Evolutionary conservation across 148 eudicot genomes (phyloP).

Genomic region (Persicaria maculosa): DNA sequence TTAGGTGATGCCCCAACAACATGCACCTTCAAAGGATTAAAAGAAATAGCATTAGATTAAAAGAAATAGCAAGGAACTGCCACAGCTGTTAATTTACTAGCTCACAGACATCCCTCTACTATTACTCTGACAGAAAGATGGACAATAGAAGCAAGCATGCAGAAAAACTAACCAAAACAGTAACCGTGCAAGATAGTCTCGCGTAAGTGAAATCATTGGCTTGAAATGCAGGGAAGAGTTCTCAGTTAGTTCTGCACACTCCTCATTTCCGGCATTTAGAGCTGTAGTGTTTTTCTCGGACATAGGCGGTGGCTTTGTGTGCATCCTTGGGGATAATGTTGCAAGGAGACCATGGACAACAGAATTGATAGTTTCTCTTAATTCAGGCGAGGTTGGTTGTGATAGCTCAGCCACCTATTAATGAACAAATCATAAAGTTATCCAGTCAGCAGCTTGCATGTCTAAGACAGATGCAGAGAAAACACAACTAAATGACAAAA

Average conservation of each 20-base stretch:
- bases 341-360: conserved; percentile 94
- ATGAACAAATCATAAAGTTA: neutral
- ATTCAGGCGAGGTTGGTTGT: conserved; percentile 79
- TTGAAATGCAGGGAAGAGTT: conserved; percentile 78
- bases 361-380: conserved; percentile 72
- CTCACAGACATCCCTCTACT: neutral
- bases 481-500: neutral
- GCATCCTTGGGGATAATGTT: conserved; percentile 91
- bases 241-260: conserved; percentile 71
- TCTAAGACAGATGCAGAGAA: neutral
- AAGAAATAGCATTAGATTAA: neutral
- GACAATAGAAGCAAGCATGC: neutral
- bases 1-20: conserved; percentile 87
- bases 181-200: conserved; percentile 91
- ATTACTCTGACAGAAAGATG: neutral
- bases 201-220: conserved; percentile 73
- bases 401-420: conserved; percentile 89
- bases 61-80: no score
- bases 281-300: conserved; percentile 49
- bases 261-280: conserved; percentile 42
- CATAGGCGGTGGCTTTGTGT: conserved; percentile 67
- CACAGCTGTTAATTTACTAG: no score
- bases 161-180: conserved; percentile 62
- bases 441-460: conserved; percentile 1
- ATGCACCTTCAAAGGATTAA: conserved; percentile 48